Percentiles rank a stretch among this genome's conserved stretches.
These are phyloP conservation scores for Salix dunnii DNA, from an alignment of 345 rosid species.

Conservation along the genomic window DNA sequence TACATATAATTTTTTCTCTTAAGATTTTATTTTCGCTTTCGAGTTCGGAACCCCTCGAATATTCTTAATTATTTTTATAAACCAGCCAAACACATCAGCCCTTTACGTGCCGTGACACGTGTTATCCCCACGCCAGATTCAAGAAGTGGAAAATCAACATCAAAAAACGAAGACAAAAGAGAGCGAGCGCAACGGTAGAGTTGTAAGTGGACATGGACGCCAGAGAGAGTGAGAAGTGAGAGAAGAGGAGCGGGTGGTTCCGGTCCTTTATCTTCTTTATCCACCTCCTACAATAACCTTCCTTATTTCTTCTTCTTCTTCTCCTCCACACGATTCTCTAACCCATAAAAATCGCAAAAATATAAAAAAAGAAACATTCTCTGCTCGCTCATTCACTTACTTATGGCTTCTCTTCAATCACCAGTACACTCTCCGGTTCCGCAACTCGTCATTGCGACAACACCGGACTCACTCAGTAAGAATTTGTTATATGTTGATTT, in stretches of 20 bases:
- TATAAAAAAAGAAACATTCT: not conserved
- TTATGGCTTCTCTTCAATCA: not conserved
- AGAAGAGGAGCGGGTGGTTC: constrained; percentile 51
- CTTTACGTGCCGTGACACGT: too few species aligned
- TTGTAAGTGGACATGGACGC: constrained; percentile 15
- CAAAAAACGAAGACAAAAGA: too few species aligned
- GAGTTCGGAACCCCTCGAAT: too few species aligned
- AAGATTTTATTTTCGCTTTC: too few species aligned
- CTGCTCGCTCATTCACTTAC: constrained; percentile 36
- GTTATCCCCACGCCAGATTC: not conserved
- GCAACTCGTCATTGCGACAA: constrained; percentile 9
- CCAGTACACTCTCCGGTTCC: constrained; percentile 8
- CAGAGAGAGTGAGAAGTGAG: constrained; percentile 4
- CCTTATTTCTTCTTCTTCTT: constrained; percentile 5
- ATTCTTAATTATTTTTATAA: too few species aligned
- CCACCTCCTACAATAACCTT: constrained; percentile 13
- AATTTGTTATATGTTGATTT: constrained; percentile 61
- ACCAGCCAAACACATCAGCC: too few species aligned
- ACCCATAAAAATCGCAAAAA: not conserved
- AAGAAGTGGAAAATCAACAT: not conserved
- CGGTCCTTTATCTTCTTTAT: constrained; percentile 30
- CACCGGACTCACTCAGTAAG: constrained; percentile 39
- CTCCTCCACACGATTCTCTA: constrained; percentile 21
- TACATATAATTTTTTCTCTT: too few species aligned
- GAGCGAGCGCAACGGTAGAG: not conserved